Evolutionary conservation across 192 early-diverging fungal genomes (phyloP), one percentile per base, ranked within the genome.

Genomic region (Coemansia sp.): DNA sequence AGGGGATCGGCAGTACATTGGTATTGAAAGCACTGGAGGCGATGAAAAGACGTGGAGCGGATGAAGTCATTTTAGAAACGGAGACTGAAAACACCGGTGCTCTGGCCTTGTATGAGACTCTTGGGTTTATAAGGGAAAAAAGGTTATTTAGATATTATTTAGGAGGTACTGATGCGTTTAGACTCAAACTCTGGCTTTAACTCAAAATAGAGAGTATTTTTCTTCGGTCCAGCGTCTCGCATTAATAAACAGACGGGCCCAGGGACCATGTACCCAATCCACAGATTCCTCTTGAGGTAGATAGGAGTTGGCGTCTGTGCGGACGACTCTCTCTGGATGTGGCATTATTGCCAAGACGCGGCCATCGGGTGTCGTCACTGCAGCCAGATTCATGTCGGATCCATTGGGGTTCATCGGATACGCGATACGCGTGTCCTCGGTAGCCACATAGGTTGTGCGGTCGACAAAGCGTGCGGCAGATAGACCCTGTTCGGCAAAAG

Each of bases 361-460:
- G 36, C 98, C 98, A 64, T 94, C 91, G 43, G 86, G 85, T 0
- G 90, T 92, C 42, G 88, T 80, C 4, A 98, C 86, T 14, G 89
- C 98, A n/a, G 97, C 89, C 61, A 99, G 87, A 51, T 94, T 96
- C 60, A 85, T 31, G 14, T 90, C 89, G 29, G 90, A 87, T 20
- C 98, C 98, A 77, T 99, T 99, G 57, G 98, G 98, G 83, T 99
- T 99, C 86, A 86, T 89, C 42, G 98, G 98, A 73, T 99, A 99
- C 67, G 84, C 82, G 62, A 93, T 88, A 14, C 87, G 90, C 14
- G 82, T 76, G 3, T 92, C n/a, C n/a, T n/a, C 89, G 27, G 89
- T 89, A 65, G 91, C 82, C 14, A 59, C 25, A 39, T 71, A 78
- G 35, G 61, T 63, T 0, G 64, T 66, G 82, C 95, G 94, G 67